Conservation (phyloP, 2,329 filamentous ascomycete genomes). For the Talaromyces pinophilus region DNA sequence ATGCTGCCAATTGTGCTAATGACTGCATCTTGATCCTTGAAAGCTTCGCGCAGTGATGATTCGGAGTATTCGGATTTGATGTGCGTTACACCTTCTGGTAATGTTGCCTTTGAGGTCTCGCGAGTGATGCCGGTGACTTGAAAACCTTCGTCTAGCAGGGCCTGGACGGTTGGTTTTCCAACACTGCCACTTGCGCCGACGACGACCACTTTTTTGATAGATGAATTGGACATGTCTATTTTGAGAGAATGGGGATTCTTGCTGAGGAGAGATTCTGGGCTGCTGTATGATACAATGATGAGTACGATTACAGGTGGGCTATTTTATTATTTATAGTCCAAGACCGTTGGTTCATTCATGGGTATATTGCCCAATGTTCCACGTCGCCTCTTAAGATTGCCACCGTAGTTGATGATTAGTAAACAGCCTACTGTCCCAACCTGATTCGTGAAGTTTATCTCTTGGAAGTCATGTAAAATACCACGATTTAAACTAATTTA, state of each 20-base stretch:
- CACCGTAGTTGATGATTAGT: background rate
- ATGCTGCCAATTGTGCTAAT: conserved; percentile 25
- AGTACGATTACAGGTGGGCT: background rate
- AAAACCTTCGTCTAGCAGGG: background rate
- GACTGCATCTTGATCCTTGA: conserved; percentile 28
- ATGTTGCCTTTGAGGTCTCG: conserved; percentile 7
- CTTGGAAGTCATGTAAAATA: background rate
- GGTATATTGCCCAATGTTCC: background rate
- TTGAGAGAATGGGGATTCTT: background rate
- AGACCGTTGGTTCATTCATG: background rate
- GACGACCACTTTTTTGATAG: conserved; percentile 8
- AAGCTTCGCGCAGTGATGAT: conserved; percentile 18
- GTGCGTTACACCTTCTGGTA: conserved; percentile 1
- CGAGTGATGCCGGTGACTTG: conserved; percentile 15
- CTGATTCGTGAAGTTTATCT: background rate
- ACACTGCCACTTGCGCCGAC: conserved; percentile 11
- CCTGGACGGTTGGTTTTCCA: background rate
- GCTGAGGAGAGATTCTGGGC: background rate
- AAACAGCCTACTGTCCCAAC: background rate
- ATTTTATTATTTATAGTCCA: background rate
- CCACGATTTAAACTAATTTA: background rate
- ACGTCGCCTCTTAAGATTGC: background rate
- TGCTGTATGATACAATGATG: background rate
- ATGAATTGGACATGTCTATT: background rate
- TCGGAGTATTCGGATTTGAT: conserved; percentile 11